Evolutionary conservation across 192 early-diverging fungal genomes (phyloP), one percentile per base, ranked within the genome.

Genomic region (Coemansia interrupta): DNA sequence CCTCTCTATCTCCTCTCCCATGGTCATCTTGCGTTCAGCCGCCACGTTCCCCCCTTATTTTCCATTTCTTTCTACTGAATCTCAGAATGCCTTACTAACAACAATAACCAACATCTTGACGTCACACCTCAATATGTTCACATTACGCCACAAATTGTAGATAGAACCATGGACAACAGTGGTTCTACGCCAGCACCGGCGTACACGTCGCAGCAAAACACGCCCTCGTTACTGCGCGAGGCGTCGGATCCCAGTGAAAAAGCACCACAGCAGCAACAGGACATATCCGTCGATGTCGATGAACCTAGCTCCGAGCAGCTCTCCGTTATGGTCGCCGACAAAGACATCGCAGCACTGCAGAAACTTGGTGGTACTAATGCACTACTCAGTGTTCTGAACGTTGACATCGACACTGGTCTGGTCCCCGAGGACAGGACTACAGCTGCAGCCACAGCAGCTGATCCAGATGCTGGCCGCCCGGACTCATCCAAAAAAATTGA

Each of bases 281-380:
- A 23, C 5, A 17, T 36, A 7, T 15, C 52, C 12, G 2, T 55
- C 44, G 24, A n/a, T 47, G 12, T 58, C 39, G 26, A 54, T 39
- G 26, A 42, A 22, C 23, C 30, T 12, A 60, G 60, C 29, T 56
- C 65, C 3, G 65, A 67, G 6, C 29, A 43, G 54, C 54, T 78
- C n/a, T 48, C 74, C 20, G 45, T 22, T 18, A 68, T 78, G 67
- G 67, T 78, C 4, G 63, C 54, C 19, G 74, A 78, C 61, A 78
- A 78, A 26, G 69, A 72, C 40, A 12, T 62, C 14, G 54, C 49
- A 0, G 58, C 56, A 13, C 50, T 78, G 56, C 74, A 62, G 38
- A 45, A 38, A 20, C 51, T 78, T n/a, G 74, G 74, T 5, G 74
- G 74, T 47, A 78, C 74, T 22, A 22, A 58, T 1, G 58, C 49